Conservation (phyloP, 2,329 filamentous ascomycete genomes). For the Fusarium protoensiforme region DNA sequence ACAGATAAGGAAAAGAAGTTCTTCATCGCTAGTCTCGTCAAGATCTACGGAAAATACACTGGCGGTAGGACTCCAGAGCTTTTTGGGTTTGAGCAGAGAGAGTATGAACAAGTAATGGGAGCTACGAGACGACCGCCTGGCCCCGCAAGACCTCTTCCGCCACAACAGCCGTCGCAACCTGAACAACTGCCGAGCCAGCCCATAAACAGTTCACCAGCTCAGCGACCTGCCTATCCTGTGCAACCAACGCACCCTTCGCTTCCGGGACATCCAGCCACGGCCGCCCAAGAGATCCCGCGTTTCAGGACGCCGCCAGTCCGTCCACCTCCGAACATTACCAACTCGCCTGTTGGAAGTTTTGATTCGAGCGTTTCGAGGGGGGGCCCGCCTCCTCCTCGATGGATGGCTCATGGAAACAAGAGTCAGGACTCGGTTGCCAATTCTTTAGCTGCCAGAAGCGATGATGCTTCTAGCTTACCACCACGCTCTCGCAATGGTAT, state of each 20-base stretch:
- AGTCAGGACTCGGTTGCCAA: slow-evolving; percentile 68
- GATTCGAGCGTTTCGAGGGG: slow-evolving; percentile 58
- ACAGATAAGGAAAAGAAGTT: slow-evolving; percentile 98
- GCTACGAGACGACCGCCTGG: slow-evolving; percentile 56
- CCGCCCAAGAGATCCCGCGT: slow-evolving; percentile 41
- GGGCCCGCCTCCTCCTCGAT: slow-evolving; percentile 57
- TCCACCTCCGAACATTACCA: slow-evolving; percentile 52
- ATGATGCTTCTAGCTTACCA: slow-evolving; percentile 62
- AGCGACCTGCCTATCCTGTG: slow-evolving; percentile 30
- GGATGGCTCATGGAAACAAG: slow-evolving; percentile 62
- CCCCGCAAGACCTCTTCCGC: slow-evolving; percentile 39
- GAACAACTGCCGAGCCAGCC: slow-evolving; percentile 38
- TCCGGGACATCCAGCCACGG: slow-evolving; percentile 16
- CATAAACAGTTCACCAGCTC: slow-evolving; percentile 25
- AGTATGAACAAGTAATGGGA: slow-evolving; percentile 80
- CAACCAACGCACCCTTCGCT: slow-evolving; percentile 17
- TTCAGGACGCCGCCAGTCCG: slow-evolving; percentile 46
- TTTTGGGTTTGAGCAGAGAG: slow-evolving; percentile 82
- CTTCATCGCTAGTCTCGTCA: slow-evolving; percentile 95
- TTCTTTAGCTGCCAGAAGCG: slow-evolving; percentile 59
- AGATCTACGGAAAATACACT: slow-evolving; percentile 97
- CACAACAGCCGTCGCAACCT: slow-evolving; percentile 42
- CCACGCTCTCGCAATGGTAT: slow-evolving; percentile 66
- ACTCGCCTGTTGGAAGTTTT: slow-evolving; percentile 63
- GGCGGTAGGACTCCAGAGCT: slow-evolving; percentile 84